These are phyloP conservation scores for Colletotrichum melonis DNA, from an alignment of 2,329 filamentous ascomycete species.

Conservation along the genomic window DNA sequence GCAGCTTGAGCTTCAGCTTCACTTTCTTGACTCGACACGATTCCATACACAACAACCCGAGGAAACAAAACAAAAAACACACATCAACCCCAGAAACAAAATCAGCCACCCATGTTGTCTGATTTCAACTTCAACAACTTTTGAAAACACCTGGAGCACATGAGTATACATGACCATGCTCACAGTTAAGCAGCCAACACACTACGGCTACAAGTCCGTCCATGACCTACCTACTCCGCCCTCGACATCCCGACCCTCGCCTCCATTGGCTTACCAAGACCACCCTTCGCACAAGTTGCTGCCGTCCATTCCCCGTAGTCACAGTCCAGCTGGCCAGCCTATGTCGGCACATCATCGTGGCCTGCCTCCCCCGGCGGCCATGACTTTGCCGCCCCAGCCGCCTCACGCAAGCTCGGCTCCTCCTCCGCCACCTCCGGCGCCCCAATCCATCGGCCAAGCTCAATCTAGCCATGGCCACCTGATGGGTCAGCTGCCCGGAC, in stretches of 20 bases:
- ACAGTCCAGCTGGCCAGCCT: constrained; percentile 61
- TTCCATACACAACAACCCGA: not conserved
- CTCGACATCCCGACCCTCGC: constrained; percentile 65
- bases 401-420: constrained; percentile 40
- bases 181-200: constrained; percentile 69
- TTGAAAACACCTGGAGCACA: constrained; percentile 23
- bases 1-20: not conserved
- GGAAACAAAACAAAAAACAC: not conserved
- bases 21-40: constrained; percentile 19
- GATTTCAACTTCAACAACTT: constrained; percentile 6
- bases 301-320: constrained; percentile 52
- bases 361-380: constrained; percentile 75
- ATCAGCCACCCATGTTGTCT: constrained; percentile 27
- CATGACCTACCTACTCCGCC: constrained; percentile 72
- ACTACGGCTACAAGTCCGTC: constrained; percentile 69
- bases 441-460: constrained; percentile 41
- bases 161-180: constrained; percentile 63
- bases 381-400: constrained; percentile 67
- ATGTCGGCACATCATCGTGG: constrained; percentile 79
- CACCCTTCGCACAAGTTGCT: constrained; percentile 51
- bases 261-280: constrained; percentile 64
- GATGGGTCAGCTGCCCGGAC: constrained; percentile 68
- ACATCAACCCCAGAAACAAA: not conserved
- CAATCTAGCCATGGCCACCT: constrained; percentile 52
- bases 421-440: constrained; percentile 30